Base-by-base conservation (phyloP, 1,139 yeast genomes). In the Geotrichum carabidarum region DNA sequence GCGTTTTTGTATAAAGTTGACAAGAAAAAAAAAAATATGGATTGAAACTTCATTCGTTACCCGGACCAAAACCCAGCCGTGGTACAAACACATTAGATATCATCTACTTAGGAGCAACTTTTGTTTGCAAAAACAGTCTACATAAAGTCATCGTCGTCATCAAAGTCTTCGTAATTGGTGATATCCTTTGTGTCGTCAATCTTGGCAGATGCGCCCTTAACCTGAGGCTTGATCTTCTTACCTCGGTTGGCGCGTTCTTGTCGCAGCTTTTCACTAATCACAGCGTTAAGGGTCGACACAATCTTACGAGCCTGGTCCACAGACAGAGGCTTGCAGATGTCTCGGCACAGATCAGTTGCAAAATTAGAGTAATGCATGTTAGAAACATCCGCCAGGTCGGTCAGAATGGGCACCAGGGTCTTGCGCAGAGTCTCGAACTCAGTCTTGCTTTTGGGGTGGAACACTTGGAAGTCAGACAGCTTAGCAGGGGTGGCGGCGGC, bases 191-290 rank as follows among this genome's bases (percentile, higher is more conserved):
- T 81, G 64, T 83, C 83, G 66, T 86, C 90, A 74, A 86, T 85
- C 79, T 87, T 88, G 69, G 82, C 82, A 5, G 84, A 82, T 57
- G 86, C 84, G 58, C 86, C 86, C 64, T 85, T 80, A 68, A 86
- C 84, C 51, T 91, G 81, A 63, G 87, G 87, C 77, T 89, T 90
- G 60, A 84, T 91, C 81, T 91, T 90, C 79, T 88, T 89, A 67
- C 96, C 97, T 69, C 97, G 95, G 67, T 94, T 95, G 47, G 94
- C 85, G 76, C 97, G 87, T 74, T 91, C 98, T 57, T 84, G 86
- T 69, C 84, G 85, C 71, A 86, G 93, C 75, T 93, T 93, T 56
- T 90, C 96, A 66, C 85, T 90, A 60, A 86, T 76, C 55, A 85
- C 71, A 7, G 91, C 93, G 63, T 83, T 87, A 66, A 93, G 76